Percentiles rank a stretch among this genome's conserved stretches.
Evolutionary conservation across 1,139 yeast species (phyloP).

Genomic region (Suhomyces chickasaworum): DNA sequence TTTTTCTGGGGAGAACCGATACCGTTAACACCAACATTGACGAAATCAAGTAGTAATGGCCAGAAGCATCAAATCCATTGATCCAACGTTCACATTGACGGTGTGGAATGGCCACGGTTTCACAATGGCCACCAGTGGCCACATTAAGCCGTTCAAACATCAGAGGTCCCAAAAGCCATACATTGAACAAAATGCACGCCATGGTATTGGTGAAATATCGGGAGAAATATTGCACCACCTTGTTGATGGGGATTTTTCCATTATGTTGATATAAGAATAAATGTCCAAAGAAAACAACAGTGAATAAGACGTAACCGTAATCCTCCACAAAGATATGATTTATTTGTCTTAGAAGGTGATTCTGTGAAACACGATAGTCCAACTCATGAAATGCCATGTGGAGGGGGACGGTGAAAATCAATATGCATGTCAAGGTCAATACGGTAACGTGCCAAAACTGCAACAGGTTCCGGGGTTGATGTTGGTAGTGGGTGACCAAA

Average conservation of each 20-base stretch:
- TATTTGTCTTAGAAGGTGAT: slow-evolving; percentile 6
- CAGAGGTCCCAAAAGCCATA: slow-evolving; percentile 53
- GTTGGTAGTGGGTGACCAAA: neutral
- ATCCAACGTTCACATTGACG: slow-evolving; percentile 53
- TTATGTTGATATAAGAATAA: slow-evolving; percentile 10
- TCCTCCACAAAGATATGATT: slow-evolving; percentile 23
- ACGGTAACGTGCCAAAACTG: slow-evolving; percentile 3
- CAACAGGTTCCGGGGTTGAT: neutral
- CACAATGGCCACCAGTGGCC: slow-evolving; percentile 12
- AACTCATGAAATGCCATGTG: slow-evolving; percentile 2
- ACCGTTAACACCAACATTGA: slow-evolving; percentile 50
- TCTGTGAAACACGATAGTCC: slow-evolving; percentile 7
- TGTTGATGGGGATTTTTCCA: slow-evolving; percentile 11
- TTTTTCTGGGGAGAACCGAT: slow-evolving; percentile 12
- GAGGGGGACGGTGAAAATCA: slow-evolving; percentile 7
- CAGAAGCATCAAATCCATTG: slow-evolving; percentile 64
- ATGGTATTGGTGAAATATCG: slow-evolving; percentile 21
- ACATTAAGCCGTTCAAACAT: slow-evolving; percentile 43
- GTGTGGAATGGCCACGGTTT: slow-evolving; percentile 14
- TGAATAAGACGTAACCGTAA: slow-evolving; percentile 35
- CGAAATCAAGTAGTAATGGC: slow-evolving; percentile 58
- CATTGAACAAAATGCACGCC: slow-evolving; percentile 24
- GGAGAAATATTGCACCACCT: slow-evolving; percentile 8
- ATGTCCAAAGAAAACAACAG: slow-evolving; percentile 21
- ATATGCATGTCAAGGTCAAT: slow-evolving; percentile 1